These are phyloP conservation scores for Solanum peruvianum DNA, from an alignment of 257 asterid species.

Conservation along the genomic window DNA sequence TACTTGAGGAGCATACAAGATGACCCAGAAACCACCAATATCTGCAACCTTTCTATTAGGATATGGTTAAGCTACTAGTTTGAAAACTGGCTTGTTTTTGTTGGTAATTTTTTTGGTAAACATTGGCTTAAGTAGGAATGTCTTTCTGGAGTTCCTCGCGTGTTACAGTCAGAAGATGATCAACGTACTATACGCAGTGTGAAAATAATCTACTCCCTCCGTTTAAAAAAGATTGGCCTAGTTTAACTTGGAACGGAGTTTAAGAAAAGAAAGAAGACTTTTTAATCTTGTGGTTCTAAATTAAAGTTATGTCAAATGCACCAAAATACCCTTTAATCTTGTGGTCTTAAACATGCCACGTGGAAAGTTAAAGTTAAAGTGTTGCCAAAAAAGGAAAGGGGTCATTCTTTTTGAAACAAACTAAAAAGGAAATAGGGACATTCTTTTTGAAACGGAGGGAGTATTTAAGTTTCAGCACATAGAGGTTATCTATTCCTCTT, in stretches of 20 bases:
- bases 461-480: not conserved
- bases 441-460: too few species aligned
- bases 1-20: not conserved
- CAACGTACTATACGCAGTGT: not conserved
- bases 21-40: not conserved
- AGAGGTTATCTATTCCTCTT: not conserved
- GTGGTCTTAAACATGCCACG: too few species aligned
- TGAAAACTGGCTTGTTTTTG: not conserved
- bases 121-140: not conserved
- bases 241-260: too few species aligned
- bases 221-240: too few species aligned
- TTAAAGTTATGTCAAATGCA: too few species aligned
- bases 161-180: not conserved
- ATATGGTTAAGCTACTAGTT: not conserved
- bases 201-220: not conserved
- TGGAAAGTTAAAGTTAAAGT: too few species aligned
- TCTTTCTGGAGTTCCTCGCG: not conserved
- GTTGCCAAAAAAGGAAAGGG: too few species aligned
- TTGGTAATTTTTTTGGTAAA: not conserved
- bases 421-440: too few species aligned
- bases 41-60: not conserved
- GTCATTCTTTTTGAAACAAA: too few species aligned
- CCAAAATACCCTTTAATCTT: too few species aligned
- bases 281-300: too few species aligned
- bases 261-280: too few species aligned